Percentiles rank a stretch among this genome's conserved stretches.
Conservation (phyloP, 179 eudicot species). For the Beta macrorhiza region DNA sequence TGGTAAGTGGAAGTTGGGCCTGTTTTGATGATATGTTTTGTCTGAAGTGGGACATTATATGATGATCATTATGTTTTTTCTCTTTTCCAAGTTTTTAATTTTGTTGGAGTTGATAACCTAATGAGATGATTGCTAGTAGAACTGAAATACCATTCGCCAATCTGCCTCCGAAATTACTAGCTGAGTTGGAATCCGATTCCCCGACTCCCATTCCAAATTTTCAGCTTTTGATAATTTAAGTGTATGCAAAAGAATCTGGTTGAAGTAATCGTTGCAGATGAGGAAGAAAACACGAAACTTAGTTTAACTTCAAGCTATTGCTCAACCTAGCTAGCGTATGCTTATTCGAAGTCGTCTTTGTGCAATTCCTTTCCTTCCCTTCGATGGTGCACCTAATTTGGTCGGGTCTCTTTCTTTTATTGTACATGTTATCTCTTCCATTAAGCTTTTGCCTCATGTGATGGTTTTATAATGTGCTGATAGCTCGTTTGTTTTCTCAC, state of each 20-base stretch:
- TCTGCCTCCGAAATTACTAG: background rate
- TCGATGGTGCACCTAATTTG: too few species aligned
- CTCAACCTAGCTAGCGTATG: too few species aligned
- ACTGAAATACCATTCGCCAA: background rate
- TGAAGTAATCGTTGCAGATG: background rate
- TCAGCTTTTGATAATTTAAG: background rate
- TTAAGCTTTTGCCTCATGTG: background rate
- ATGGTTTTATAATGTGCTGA: background rate
- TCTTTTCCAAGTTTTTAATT: background rate
- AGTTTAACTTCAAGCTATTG: too few species aligned
- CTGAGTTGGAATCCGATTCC: background rate
- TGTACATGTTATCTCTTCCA: background rate
- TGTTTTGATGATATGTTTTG: background rate
- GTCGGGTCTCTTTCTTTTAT: too few species aligned
- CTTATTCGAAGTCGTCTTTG: too few species aligned
- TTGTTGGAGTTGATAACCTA: background rate
- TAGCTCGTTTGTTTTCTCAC: background rate
- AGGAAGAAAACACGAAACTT: background rate
- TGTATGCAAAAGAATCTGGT: background rate
- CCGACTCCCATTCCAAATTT: too few species aligned
- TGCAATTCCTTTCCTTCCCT: too few species aligned
- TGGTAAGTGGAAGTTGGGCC: too few species aligned
- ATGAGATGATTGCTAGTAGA: background rate
- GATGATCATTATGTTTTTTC: background rate
- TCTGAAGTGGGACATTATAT: background rate